A percentile compares a stretch with the other conserved stretches of the same genome.
Conservation (phyloP, 768 basidiomycete genomes). For the Inosperma sp. region DNA sequence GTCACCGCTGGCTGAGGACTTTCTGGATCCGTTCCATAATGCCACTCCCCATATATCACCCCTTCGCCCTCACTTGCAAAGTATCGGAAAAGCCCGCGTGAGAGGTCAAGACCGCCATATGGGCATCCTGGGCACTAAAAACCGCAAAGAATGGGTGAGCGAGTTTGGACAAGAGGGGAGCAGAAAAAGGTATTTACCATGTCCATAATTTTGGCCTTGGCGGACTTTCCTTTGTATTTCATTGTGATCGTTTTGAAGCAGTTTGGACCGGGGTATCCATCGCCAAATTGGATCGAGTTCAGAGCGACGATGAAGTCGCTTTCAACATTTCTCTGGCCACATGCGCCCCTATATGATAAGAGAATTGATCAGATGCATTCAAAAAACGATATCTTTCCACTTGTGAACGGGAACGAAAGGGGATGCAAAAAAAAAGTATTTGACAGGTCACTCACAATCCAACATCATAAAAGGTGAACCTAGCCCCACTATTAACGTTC, state of each 20-base stretch:
- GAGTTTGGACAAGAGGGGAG: slow-evolving; percentile 8
- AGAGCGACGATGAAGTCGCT: slow-evolving; percentile 15
- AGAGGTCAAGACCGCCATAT: slow-evolving; percentile 63
- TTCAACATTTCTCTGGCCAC: slow-evolving; percentile 30
- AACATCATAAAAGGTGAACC: slow-evolving; percentile 25
- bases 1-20: slow-evolving; percentile 15
- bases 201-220: slow-evolving; percentile 57
- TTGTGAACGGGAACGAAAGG: background rate
- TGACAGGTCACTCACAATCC: slow-evolving; percentile 37
- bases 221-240: slow-evolving; percentile 54
- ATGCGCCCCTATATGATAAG: slow-evolving; percentile 63
- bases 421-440: background rate
- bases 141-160: background rate
- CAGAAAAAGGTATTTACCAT: slow-evolving; percentile 36
- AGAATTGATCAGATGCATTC: slow-evolving; percentile 7
- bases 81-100: slow-evolving; percentile 57
- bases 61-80: slow-evolving; percentile 49
- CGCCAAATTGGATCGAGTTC: slow-evolving; percentile 46
- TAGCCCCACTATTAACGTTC: background rate
- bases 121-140: slow-evolving; percentile 64
- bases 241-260: slow-evolving; percentile 64
- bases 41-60: slow-evolving; percentile 61
- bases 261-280: slow-evolving; percentile 56
- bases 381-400: background rate
- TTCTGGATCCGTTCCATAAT: slow-evolving; percentile 37